A percentile compares a stretch with the other conserved stretches of the same genome.
Conservation (phyloP, 1,284 basidiomycete genomes). For the Microstroma glucosiphilum region DNA sequence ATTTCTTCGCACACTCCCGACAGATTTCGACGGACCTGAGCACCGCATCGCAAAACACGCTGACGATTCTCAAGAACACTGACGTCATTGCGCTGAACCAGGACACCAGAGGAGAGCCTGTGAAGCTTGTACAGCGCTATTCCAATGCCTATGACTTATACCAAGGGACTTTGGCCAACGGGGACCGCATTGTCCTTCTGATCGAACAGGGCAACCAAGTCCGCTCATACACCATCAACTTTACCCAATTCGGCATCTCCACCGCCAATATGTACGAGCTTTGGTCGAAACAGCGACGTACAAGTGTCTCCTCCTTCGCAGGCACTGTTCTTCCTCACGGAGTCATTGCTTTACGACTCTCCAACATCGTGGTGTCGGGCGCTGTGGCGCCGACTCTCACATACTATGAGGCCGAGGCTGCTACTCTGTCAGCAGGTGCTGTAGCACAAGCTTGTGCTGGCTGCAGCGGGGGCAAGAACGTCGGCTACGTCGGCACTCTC, state of each 20-base stretch:
- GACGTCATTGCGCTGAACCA: constrained; percentile 38
- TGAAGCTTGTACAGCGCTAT: constrained; percentile 27
- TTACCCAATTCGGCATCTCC: constrained; percentile 18
- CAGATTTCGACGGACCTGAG: constrained; percentile 46
- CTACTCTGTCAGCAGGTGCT: constrained; percentile 11
- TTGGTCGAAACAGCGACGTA: constrained; percentile 14
- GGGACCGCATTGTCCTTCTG: constrained; percentile 25
- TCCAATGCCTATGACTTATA: constrained; percentile 23
- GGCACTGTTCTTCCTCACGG: constrained; percentile 24
- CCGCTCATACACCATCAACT: constrained; percentile 20
- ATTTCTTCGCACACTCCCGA: too few species aligned
- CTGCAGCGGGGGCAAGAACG: constrained; percentile 22
- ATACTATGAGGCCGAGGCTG: not conserved
- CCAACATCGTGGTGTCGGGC: constrained; percentile 17
- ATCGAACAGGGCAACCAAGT: constrained; percentile 22
- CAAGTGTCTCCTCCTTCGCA: constrained; percentile 12
- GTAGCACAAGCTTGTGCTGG: constrained; percentile 18
- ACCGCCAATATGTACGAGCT: constrained; percentile 26
- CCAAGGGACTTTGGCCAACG: constrained; percentile 22
- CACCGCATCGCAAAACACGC: constrained; percentile 21
- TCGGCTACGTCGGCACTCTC: constrained; percentile 22
- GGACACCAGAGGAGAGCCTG: constrained; percentile 30
- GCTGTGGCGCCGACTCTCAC: constrained; percentile 19
- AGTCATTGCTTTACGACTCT: constrained; percentile 20
- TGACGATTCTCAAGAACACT: constrained; percentile 38